Evolutionary conservation across 2,329 filamentous ascomycete species (phyloP).

Genomic region (Alternaria burnsii): DNA sequence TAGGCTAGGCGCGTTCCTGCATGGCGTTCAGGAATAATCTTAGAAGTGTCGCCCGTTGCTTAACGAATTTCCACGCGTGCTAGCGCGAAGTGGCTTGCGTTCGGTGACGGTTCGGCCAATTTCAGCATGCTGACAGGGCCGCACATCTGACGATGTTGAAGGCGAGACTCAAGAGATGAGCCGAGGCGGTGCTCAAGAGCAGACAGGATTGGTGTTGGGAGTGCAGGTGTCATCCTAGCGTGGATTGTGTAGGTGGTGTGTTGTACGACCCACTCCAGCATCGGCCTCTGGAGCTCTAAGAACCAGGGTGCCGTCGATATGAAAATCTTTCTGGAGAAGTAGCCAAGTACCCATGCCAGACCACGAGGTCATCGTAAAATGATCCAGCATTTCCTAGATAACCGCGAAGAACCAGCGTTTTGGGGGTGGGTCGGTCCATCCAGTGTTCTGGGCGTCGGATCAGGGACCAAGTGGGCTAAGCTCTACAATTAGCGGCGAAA

Average conservation of each 20-base stretch:
- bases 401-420: not conserved
- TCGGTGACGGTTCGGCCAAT: conserved; percentile 3
- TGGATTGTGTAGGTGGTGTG: conserved; percentile 1
- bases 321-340: conserved; percentile 5
- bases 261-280: not conserved
- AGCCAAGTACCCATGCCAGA: not conserved
- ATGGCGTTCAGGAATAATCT: conserved; percentile 1
- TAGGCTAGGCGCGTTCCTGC: conserved; percentile 2
- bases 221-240: not conserved
- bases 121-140: not conserved
- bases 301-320: not conserved
- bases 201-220: not conserved
- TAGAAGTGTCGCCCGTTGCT: conserved; percentile 1
- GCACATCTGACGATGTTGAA: not conserved
- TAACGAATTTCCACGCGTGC: conserved; percentile 1
- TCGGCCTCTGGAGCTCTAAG: conserved; percentile 1
- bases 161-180: not conserved
- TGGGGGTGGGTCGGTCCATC: not conserved
- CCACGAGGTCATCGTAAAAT: not conserved
- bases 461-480: conserved; percentile 9
- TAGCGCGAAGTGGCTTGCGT: conserved; percentile 1
- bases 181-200: not conserved
- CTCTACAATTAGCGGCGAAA: conserved; percentile 2
- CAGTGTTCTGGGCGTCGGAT: conserved; percentile 14
- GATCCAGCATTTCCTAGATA: not conserved